Percentiles rank a stretch among this genome's conserved stretches.
phyloP scores from a whole-genome alignment of 805 yeast species.

The Ogataea allantospora region DNA sequence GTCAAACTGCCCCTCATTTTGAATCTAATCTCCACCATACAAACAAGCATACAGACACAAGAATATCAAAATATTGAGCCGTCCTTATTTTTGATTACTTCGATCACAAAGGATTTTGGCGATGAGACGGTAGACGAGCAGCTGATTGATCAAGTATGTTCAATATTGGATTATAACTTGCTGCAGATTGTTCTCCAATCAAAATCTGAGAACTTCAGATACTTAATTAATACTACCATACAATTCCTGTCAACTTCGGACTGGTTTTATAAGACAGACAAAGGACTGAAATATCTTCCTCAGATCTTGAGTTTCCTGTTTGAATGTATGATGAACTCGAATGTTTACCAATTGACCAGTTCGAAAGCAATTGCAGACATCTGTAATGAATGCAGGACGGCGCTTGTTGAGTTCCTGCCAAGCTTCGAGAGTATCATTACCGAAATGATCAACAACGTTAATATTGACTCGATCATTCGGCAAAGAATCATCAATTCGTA shows the following conservation, averaged over 20 bases:
- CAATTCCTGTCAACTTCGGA: slow-evolving; percentile 58
- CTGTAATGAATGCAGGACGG: slow-evolving; percentile 51
- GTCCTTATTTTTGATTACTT: slow-evolving; percentile 55
- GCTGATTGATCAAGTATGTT: slow-evolving; percentile 22
- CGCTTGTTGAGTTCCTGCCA: slow-evolving; percentile 42
- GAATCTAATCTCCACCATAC: slow-evolving; percentile 39
- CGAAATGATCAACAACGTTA: slow-evolving; percentile 43
- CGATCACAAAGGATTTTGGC: slow-evolving; percentile 53
- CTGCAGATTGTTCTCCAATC: slow-evolving; percentile 21
- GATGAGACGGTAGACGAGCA: slow-evolving; percentile 31
- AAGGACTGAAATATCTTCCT: slow-evolving; percentile 46
- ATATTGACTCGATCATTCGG: slow-evolving; percentile 46
- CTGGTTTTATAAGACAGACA: slow-evolving; percentile 51
- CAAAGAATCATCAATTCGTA: slow-evolving; percentile 62
- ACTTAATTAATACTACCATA: slow-evolving; percentile 49
- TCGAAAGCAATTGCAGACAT: slow-evolving; percentile 59
- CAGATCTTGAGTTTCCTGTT: slow-evolving; percentile 50
- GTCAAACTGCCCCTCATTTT: slow-evolving; percentile 53
- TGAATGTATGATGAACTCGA: slow-evolving; percentile 32
- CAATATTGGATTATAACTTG: slow-evolving; percentile 32
- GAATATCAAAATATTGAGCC: slow-evolving; percentile 52
- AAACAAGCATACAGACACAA: slow-evolving; percentile 24
- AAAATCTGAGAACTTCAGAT: slow-evolving; percentile 18
- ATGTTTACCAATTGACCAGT: slow-evolving; percentile 35
- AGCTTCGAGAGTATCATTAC: slow-evolving; percentile 47